Evolutionary conservation across 192 early-diverging fungal species (phyloP).

Genomic region (Mortierella alpina): DNA sequence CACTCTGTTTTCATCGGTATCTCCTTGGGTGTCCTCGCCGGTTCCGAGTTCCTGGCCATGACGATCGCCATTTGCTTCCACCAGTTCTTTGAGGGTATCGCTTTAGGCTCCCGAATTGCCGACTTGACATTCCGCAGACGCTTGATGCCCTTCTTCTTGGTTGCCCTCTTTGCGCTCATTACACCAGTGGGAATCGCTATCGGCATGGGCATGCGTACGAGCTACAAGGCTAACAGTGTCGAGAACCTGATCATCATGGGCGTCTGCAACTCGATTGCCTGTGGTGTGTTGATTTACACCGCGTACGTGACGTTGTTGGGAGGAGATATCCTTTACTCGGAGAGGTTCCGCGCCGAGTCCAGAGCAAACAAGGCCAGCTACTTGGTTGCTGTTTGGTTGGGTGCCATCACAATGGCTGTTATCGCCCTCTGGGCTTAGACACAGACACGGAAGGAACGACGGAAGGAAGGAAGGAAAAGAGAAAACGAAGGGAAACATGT

Average conservation of each 20-base stretch:
- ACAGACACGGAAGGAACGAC: background rate
- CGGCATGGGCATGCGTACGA: conserved; percentile 77
- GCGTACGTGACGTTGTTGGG: conserved; percentile 79
- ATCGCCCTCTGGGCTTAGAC: conserved; percentile 23
- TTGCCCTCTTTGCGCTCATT: conserved; percentile 71
- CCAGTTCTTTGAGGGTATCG: conserved; percentile 72
- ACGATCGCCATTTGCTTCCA: conserved; percentile 80
- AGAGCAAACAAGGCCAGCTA: conserved; percentile 28
- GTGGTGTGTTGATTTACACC: conserved; percentile 85
- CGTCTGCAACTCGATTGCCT: conserved; percentile 79
- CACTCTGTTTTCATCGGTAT: conserved; percentile 79
- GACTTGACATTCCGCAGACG: conserved; percentile 32
- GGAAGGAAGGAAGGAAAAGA: background rate
- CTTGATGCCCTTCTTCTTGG: conserved; percentile 56
- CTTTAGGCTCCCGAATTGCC: conserved; percentile 58
- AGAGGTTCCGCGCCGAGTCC: conserved; percentile 37
- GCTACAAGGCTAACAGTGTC: conserved; percentile 71
- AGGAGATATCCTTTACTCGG: conserved; percentile 69
- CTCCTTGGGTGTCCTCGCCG: conserved; percentile 70
- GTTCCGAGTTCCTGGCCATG: conserved; percentile 69
- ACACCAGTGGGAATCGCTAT: conserved; percentile 85
- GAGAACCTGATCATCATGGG: conserved; percentile 72
- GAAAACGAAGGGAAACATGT: background rate
- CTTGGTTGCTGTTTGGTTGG: conserved; percentile 59
- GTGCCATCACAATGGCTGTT: conserved; percentile 63